phyloP scores from a whole-genome alignment of 192 early-diverging fungal genomes.

The Physocladia obscura region DNA sequence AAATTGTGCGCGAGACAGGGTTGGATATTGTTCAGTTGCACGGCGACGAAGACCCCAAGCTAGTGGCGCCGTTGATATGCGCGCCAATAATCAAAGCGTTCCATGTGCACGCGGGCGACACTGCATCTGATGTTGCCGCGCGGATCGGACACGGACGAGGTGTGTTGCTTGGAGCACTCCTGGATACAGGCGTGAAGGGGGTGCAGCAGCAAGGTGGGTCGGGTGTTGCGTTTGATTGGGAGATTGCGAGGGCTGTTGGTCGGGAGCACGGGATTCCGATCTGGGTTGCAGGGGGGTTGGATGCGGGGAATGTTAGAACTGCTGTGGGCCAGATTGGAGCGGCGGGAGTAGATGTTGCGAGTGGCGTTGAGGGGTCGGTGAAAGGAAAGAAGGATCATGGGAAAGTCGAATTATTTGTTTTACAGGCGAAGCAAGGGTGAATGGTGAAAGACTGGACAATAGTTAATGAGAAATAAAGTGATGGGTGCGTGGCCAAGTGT shows the following conservation, averaged over 20 bases:
- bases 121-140: slow-evolving; percentile 31
- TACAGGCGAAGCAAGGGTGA: background rate
- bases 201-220: slow-evolving; percentile 70
- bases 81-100: slow-evolving; percentile 88
- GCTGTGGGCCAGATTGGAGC: slow-evolving; percentile 69
- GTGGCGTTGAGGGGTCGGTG: slow-evolving; percentile 80
- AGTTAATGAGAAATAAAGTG: too few species aligned
- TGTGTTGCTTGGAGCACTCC: slow-evolving; percentile 26
- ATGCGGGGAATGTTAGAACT: slow-evolving; percentile 74
- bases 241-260: slow-evolving; percentile 60
- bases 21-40: slow-evolving; percentile 96
- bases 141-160: slow-evolving; percentile 14
- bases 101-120: slow-evolving; percentile 67
- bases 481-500: too few species aligned
- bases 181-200: slow-evolving; percentile 59
- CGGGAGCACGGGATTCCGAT: slow-evolving; percentile 61
- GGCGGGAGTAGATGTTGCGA: slow-evolving; percentile 90
- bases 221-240: slow-evolving; percentile 86
- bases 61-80: slow-evolving; percentile 66
- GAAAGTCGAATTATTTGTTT: slow-evolving; percentile 75
- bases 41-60: slow-evolving; percentile 68
- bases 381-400: slow-evolving; percentile 72
- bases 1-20: slow-evolving; percentile 58
- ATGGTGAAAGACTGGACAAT: too few species aligned
- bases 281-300: slow-evolving; percentile 88